Evolutionary conservation across 306 rosid species (phyloP).

Genomic region (Myrica gale): DNA sequence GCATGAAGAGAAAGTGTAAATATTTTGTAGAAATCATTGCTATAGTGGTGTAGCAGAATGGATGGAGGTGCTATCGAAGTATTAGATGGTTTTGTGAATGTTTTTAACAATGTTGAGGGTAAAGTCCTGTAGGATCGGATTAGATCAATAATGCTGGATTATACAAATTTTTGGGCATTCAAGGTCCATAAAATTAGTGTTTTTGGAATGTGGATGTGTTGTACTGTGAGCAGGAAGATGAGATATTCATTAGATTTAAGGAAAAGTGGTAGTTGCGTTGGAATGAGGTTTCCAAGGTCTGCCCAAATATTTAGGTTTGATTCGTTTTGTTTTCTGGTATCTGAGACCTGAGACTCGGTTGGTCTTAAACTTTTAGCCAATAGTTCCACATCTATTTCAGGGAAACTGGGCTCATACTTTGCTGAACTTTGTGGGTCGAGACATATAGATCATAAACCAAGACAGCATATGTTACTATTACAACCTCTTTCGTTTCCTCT

Average conservation of each 20-base stretch:
- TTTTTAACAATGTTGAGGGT: neutral
- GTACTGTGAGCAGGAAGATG: neutral
- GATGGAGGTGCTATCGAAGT: neutral
- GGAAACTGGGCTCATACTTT: neutral
- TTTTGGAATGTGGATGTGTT: neutral
- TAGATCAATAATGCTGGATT: neutral
- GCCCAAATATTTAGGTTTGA: neutral
- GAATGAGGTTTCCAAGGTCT: neutral
- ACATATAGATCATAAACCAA: neutral
- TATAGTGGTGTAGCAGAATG: neutral
- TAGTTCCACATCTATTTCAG: neutral
- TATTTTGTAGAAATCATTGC: neutral
- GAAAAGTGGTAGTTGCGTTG: neutral
- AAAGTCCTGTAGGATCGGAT: neutral
- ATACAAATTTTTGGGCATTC: neutral
- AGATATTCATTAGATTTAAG: neutral
- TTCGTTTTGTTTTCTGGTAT: neutral
- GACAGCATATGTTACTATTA: neutral
- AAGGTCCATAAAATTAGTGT: neutral
- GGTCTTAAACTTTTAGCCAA: neutral
- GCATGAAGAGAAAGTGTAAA: neutral
- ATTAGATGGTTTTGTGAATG: neutral
- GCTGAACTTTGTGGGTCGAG: neutral
- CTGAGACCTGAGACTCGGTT: neutral
- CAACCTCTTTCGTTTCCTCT: neutral